Evolutionary conservation across 352 stramenopile genomes (phyloP).

Genomic region (Phytophthora meadii): DNA sequence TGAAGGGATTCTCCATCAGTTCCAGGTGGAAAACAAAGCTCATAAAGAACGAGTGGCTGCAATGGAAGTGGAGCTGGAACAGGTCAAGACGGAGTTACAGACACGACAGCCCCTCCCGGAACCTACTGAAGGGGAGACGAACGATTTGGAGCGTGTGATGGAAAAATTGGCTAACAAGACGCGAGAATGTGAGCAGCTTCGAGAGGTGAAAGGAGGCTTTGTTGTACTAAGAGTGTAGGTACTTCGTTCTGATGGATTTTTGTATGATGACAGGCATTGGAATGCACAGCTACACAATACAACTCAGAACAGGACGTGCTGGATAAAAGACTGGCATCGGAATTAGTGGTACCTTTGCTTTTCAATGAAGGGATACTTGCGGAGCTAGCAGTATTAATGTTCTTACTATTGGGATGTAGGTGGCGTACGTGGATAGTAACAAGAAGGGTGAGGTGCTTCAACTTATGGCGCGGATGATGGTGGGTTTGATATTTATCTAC

Average conservation of each 20-base stretch:
- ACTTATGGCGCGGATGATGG: slow-evolving; percentile 81
- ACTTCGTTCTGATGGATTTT: neutral
- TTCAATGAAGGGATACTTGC: neutral
- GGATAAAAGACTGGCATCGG: slow-evolving; percentile 73
- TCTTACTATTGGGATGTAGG: slow-evolving; percentile 25
- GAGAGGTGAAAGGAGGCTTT: slow-evolving; percentile 46
- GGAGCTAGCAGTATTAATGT: neutral
- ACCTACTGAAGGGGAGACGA: slow-evolving; percentile 21
- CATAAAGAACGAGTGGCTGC: slow-evolving; percentile 53
- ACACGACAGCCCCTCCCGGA: slow-evolving; percentile 10
- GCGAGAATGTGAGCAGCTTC: slow-evolving; percentile 72
- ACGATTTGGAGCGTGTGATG: slow-evolving; percentile 64
- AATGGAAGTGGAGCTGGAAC: slow-evolving; percentile 57
- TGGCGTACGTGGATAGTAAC: slow-evolving; percentile 74
- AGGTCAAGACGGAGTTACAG: slow-evolving; percentile 33
- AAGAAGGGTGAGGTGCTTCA: slow-evolving; percentile 78
- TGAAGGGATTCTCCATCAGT: slow-evolving; percentile 70
- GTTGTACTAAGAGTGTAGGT: neutral
- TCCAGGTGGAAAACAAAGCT: slow-evolving; percentile 63
- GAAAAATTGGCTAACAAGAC: slow-evolving; percentile 65
- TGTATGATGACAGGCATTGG: slow-evolving; percentile 47
- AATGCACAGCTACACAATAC: slow-evolving; percentile 65
- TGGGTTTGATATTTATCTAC: slow-evolving; percentile 17
- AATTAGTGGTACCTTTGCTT: slow-evolving; percentile 58
- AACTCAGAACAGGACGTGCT: slow-evolving; percentile 63